phyloP scores from a whole-genome alignment of 768 basidiomycete genomes.

The Phaeotremella skinneri region DNA sequence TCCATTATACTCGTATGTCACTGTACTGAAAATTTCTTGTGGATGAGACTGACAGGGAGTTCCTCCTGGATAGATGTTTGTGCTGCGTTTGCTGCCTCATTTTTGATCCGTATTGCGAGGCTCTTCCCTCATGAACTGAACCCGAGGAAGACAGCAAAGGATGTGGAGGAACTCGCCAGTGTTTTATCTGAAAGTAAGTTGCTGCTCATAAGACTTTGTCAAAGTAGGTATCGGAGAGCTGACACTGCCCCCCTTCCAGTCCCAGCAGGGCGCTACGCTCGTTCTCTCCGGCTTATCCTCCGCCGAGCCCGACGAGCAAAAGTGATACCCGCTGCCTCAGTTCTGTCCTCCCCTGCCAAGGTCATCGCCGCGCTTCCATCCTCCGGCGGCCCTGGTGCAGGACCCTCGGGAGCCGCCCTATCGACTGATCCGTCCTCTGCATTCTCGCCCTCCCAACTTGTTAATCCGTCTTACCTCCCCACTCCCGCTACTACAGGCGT shows the following conservation, averaged over 20 bases:
- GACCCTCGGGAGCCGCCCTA: not conserved
- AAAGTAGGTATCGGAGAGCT: not conserved
- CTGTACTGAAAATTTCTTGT: not conserved
- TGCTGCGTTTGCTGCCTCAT: constrained; percentile 88
- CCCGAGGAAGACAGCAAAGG: constrained; percentile 65
- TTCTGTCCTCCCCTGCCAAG: constrained; percentile 41
- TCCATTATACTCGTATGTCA: constrained; percentile 51
- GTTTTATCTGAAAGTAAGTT: constrained; percentile 74
- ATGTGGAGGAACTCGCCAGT: constrained; percentile 73
- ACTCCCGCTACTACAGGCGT: constrained; percentile 18
- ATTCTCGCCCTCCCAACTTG: constrained; percentile 42
- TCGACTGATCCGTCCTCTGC: constrained; percentile 3
- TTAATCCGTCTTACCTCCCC: constrained; percentile 32
- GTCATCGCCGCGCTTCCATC: constrained; percentile 17
- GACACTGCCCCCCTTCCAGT: constrained; percentile 56
- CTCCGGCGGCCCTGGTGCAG: not conserved
- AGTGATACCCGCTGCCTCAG: constrained; percentile 50
- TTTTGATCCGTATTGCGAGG: constrained; percentile 78
- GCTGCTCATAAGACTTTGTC: not conserved
- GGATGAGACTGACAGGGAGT: constrained; percentile 44
- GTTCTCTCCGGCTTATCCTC: constrained; percentile 84
- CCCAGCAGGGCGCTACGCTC: constrained; percentile 86
- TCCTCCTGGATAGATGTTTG: constrained; percentile 73
- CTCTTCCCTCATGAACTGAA: constrained; percentile 86
- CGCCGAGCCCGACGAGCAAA: constrained; percentile 56